phyloP scores from a whole-genome alignment of 1,284 basidiomycete genomes.

The Irpex rosettiformis region DNA sequence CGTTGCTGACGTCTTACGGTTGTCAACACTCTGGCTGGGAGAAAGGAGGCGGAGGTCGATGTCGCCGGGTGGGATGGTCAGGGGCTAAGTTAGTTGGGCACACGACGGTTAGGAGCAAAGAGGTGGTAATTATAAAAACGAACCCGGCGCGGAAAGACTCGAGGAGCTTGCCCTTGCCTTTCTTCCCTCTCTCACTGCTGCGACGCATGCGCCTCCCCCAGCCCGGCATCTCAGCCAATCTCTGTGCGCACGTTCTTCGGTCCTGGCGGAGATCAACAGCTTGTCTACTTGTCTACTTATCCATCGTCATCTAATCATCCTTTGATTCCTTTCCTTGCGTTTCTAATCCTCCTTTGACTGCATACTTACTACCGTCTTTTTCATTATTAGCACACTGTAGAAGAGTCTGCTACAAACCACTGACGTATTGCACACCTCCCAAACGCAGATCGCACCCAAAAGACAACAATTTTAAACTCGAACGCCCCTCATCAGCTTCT shows the following conservation, averaged over 20 bases:
- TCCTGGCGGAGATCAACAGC: slow-evolving; percentile 11
- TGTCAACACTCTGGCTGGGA: neutral
- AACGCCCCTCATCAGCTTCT: neutral
- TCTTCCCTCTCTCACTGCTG: no score
- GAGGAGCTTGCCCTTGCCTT: no score
- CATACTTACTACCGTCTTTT: no score
- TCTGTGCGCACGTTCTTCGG: slow-evolving; percentile 42
- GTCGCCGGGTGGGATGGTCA: slow-evolving; percentile 3
- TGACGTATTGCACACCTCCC: neutral
- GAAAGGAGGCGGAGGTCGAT: slow-evolving; percentile 4
- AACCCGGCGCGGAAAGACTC: slow-evolving; percentile 1
- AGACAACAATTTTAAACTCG: neutral
- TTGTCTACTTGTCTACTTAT: slow-evolving; percentile 5
- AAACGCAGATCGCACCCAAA: neutral
- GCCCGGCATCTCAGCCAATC: slow-evolving; percentile 26
- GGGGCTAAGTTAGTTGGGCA: no score
- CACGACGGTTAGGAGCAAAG: neutral
- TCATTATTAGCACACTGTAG: no score
- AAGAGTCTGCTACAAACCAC: neutral
- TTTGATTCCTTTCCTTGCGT: slow-evolving; percentile 12
- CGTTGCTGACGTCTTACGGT: slow-evolving; percentile 14
- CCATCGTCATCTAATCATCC: slow-evolving; percentile 8
- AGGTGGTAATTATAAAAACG: neutral
- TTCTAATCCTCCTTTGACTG: no score
- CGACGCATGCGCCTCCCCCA: neutral